phyloP scores from a whole-genome alignment of 1,139 yeast genomes.

The Hemisphaericaspora xylofermentans region DNA sequence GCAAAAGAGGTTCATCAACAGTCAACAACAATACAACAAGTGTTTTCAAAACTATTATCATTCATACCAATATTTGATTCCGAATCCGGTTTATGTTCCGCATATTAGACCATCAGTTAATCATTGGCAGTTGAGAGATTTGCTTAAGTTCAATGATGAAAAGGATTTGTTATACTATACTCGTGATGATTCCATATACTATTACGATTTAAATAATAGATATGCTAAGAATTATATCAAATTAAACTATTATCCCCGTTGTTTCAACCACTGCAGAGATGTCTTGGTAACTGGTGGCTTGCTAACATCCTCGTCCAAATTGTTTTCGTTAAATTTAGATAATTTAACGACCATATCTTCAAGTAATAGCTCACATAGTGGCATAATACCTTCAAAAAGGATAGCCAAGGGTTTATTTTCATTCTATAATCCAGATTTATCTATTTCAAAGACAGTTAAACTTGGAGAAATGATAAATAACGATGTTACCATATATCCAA shows the following conservation, averaged over 20 bases:
- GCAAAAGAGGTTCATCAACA: conserved; percentile 1
- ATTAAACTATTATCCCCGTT: conserved; percentile 60
- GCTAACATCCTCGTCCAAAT: conserved; percentile 30
- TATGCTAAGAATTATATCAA: conserved; percentile 36
- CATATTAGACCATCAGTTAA: conserved; percentile 38
- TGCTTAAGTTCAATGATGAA: conserved; percentile 48
- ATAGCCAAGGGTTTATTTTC: conserved; percentile 60
- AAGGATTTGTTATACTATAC: conserved; percentile 35
- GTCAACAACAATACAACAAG: conserved; percentile 23
- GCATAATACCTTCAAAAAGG: conserved; percentile 18
- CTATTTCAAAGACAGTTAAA: conserved; percentile 48
- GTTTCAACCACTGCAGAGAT: conserved; percentile 56
- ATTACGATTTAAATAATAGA: conserved; percentile 18
- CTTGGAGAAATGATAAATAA: conserved; percentile 84
- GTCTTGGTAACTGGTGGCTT: conserved; percentile 74
- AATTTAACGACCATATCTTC: conserved; percentile 16
- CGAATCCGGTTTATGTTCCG: conserved; percentile 38
- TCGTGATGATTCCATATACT: conserved; percentile 31
- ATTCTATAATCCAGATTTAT: conserved; percentile 50
- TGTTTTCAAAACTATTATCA: conserved; percentile 50
- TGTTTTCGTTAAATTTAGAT: conserved; percentile 28
- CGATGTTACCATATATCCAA: conserved; percentile 60
- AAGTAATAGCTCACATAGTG: conserved; percentile 8
- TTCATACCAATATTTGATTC: conserved; percentile 37
- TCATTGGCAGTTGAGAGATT: conserved; percentile 89